Conservation (phyloP, 2,329 filamentous ascomycete species). For the Arthrobotrys sphaeroides region DNA sequence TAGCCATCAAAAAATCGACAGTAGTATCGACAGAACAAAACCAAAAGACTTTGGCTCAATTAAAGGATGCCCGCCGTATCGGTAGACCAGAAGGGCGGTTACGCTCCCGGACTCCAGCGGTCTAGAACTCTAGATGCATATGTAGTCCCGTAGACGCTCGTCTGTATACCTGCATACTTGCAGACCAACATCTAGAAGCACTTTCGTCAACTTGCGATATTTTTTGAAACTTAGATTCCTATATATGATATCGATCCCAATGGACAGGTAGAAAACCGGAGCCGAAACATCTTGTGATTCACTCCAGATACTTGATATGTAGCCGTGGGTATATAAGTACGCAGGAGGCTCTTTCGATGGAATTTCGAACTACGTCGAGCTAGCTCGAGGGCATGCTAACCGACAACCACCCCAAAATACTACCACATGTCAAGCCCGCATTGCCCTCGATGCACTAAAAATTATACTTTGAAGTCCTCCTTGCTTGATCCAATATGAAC, state of each 20-base stretch:
- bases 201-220: background rate
- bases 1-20: background rate
- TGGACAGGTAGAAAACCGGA: background rate
- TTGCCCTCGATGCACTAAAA: background rate
- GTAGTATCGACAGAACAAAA: too few relatives aligned
- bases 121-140: background rate
- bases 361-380: background rate
- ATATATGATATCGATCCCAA: background rate
- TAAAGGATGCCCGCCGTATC: background rate
- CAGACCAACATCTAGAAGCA: background rate
- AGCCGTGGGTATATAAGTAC: background rate
- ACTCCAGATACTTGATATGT: background rate
- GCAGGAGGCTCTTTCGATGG: conserved; percentile 10
- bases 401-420: background rate
- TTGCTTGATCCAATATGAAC: background rate
- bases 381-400: background rate
- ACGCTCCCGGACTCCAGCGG: background rate
- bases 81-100: background rate
- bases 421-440: background rate
- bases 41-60: too few relatives aligned
- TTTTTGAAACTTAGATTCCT: background rate
- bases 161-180: too few relatives aligned
- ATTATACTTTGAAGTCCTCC: conserved; percentile 11
- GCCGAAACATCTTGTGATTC: background rate
- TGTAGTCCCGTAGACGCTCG: background rate